Base-by-base conservation (phyloP, 306 rosid species). In the Gynostemma pentaphyllum region DNA sequence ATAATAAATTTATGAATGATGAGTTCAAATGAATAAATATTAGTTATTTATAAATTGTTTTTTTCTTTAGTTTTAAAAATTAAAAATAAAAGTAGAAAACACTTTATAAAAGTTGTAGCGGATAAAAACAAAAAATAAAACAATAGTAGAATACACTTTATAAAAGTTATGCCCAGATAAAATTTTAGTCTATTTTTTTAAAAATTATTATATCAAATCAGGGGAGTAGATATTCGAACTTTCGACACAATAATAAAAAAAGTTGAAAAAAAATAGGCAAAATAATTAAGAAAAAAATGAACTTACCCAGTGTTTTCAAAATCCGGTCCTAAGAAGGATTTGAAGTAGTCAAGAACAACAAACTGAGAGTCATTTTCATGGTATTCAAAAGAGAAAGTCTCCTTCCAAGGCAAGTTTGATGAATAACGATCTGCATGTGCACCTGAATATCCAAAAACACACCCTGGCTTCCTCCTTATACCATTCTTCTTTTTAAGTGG, bases 371-470 rank as follows among this genome's bases (percentile, higher is more conserved):
- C 56, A 2, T 15, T 1, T 5, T 9, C 4, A 7, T 41, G 61
- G 7, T 76, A 70, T 0, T 24, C 49, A 49, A 87, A 82, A 51
- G 91, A 80, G 22, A 78, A 71, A 0, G 81, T 63, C 73, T 87
- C 90, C 53, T 83, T 87, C 95, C 90, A 87, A 10, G 95, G 95
- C 77, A 87, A 51, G 61, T 67, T 77, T 0, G 86, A 40, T 0
- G 81, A 44, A 15, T 14, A 87, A 2, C 87, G 75, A 2, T 80
- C 77, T 3, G 87, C 76, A 73, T 83, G 95, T 27, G 85, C 95
- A 5, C 82, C 75, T 0, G 95, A 79, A 50, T 87, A 87, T 2
- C 95, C 94, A 0, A 73, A 54, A 1, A 78, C 49, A 1, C 51
- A 44, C 7, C 83, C 86, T 0, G 73, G 76, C 4, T 67, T 54